Percentiles rank a stretch among this genome's conserved stretches.
phyloP scores from a whole-genome alignment of 2,329 filamentous ascomycete genomes.

The Venturia pyrina region DNA sequence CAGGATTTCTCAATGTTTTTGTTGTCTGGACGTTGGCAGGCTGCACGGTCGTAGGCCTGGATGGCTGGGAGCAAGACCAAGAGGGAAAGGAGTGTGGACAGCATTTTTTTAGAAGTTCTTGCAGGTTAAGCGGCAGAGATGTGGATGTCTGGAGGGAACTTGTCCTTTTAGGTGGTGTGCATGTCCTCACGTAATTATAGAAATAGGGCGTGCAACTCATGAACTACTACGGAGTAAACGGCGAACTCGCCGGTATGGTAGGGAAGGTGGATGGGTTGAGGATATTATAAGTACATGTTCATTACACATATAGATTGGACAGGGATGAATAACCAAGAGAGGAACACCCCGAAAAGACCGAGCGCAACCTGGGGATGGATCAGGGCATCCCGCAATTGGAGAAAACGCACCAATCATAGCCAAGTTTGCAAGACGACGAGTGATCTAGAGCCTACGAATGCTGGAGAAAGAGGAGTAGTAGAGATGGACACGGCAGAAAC shows the following conservation, averaged over 20 bases:
- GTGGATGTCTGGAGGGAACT: background rate
- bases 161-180: background rate
- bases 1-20: constrained; percentile 17
- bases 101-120: background rate
- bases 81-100: background rate
- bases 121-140: background rate
- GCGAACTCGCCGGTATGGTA: background rate
- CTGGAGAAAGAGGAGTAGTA: background rate
- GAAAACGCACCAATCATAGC: constrained; percentile 1
- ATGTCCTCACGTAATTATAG: background rate
- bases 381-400: background rate
- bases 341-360: background rate
- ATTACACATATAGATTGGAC: too few relatives aligned
- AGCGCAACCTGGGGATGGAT: background rate
- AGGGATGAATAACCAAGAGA: too few relatives aligned
- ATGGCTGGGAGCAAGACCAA: background rate
- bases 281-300: background rate
- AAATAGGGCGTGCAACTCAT: background rate
- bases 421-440: background rate
- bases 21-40: constrained; percentile 1
- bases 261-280: background rate
- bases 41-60: background rate
- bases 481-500: background rate
- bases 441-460: too few relatives aligned
- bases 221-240: background rate